phyloP scores from a whole-genome alignment of 768 basidiomycete genomes.

The Tricholoma matsutake region DNA sequence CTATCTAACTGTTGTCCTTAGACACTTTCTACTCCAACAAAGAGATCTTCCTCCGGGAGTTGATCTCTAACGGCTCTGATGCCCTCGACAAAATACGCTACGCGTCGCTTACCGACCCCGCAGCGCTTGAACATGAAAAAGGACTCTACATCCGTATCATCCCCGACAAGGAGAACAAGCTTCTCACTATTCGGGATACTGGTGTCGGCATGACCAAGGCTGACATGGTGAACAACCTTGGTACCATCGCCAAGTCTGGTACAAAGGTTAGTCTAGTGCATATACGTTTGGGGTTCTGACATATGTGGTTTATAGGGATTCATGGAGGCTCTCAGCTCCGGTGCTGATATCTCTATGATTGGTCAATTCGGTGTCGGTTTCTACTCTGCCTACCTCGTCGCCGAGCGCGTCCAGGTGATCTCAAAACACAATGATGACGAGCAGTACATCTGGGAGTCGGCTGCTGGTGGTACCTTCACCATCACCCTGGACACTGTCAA shows the following conservation, averaged over 20 bases:
- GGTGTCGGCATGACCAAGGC: slow-evolving; percentile 99
- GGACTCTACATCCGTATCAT: slow-evolving; percentile 93
- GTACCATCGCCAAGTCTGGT: slow-evolving; percentile 93
- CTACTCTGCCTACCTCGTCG: slow-evolving; percentile 99
- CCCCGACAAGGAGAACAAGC: slow-evolving; percentile 95
- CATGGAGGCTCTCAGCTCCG: slow-evolving; percentile 96
- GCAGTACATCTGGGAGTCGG: slow-evolving; percentile 99
- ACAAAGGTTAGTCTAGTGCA: slow-evolving; percentile 60
- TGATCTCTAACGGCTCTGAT: slow-evolving; percentile 97
- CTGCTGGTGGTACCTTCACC: slow-evolving; percentile 98
- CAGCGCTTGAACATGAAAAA: slow-evolving; percentile 85
- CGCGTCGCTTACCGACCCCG: slow-evolving; percentile 89
- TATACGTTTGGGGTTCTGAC: slow-evolving; percentile 7
- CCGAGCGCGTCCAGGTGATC: slow-evolving; percentile 97
- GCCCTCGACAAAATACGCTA: slow-evolving; percentile 99
- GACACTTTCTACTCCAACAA: slow-evolving; percentile 99
- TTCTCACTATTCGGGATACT: slow-evolving; percentile 87
- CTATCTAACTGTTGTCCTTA: slow-evolving; percentile 25
- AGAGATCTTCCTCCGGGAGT: slow-evolving; percentile 98
- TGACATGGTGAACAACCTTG: slow-evolving; percentile 98
- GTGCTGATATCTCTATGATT: slow-evolving; percentile 94
- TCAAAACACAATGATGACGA: slow-evolving; percentile 99
- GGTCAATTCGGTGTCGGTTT: slow-evolving; percentile 99
- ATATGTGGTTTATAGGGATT: slow-evolving; percentile 61
- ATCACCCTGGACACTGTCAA: slow-evolving; percentile 93